Conservation (phyloP, 148 eudicot genomes). For the Vaccinium myrtillus region DNA sequence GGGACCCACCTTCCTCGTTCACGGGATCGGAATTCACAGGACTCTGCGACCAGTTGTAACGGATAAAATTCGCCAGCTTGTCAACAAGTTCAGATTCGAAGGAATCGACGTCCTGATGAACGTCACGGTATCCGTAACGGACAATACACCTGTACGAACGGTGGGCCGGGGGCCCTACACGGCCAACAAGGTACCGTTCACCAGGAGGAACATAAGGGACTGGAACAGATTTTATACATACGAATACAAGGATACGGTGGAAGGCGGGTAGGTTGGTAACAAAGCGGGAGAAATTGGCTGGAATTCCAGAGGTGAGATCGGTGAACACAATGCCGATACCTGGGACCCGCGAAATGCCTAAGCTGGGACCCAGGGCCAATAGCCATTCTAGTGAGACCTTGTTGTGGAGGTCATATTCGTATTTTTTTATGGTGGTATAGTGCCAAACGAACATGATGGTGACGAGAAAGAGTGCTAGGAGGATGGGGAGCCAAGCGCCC, state of each 20-base stretch:
- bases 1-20: constrained; percentile 26
- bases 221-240: constrained; percentile 85
- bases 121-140: constrained; percentile 91
- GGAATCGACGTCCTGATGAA: constrained; percentile 84
- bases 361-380: constrained; percentile 72
- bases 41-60: constrained; percentile 55
- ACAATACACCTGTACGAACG: constrained; percentile 85
- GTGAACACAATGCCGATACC: constrained; percentile 87
- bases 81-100: constrained; percentile 75
- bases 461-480: constrained; percentile 75
- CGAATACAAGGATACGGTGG: constrained; percentile 74
- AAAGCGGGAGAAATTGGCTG: constrained; percentile 85
- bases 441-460: constrained; percentile 94
- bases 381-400: constrained; percentile 94
- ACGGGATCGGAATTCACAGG: constrained; percentile 23
- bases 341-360: constrained; percentile 84
- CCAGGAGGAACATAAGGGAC: constrained; percentile 73
- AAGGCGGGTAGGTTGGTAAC: constrained; percentile 94
- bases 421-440: constrained; percentile 77
- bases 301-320: constrained; percentile 85
- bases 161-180: constrained; percentile 74
- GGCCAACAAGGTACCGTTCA: constrained; percentile 79
- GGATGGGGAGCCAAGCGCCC: constrained; percentile 95
- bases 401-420: constrained; percentile 89
- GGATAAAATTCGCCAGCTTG: constrained; percentile 63